Evolutionary conservation across 2,329 filamentous ascomycete genomes (phyloP), one percentile per base, ranked within the genome.

Genomic region (Arthroderma uncinatum): DNA sequence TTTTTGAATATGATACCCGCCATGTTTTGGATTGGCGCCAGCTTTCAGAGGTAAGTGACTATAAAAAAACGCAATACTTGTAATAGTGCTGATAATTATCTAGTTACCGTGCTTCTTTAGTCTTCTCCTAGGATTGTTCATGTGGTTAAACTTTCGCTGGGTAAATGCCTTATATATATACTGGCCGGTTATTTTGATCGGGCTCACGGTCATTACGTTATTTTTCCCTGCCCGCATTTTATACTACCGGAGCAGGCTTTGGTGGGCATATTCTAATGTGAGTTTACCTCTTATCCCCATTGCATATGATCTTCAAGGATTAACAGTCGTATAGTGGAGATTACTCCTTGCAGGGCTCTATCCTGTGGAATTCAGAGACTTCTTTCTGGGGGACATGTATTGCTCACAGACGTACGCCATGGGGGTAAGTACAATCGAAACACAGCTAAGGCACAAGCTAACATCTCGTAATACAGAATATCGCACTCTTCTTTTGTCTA

Each of bases 321-420:
- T 77, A 61, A 76, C 57, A 6, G n/a, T 2, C 10, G 9, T 39
- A 7, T 61, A 93, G 86, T 94, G 87, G 81, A 87, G 93, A 60
- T 77, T 97, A 16, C 74, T 94, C 55, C 79, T 92, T 53, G 89
- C 92, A 12, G 91, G 91, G 2, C 70, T 95, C 19, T 96, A 94
- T 66, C 89, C 89, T 1, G 93, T 98, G 53, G 92, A 97, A 69
- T 98, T 97, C 70, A 83, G 91, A 58, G 93, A 98, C 71, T 97
- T 98, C 74, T 97, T 96, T 71, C 79, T 97, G 0, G 93, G 93
- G 55, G 93, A 98, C 69, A 96, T 97, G 78, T 95, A 95, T 71
- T 97, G 92, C 72, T 97, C 93, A 2, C 78, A 95, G 57, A 95
- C 91, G 4, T 98, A 98, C 71, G 81, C 86, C 14, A 88, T 89